Conservation (phyloP, 768 basidiomycete species). For the Lentinula lateritia region DNA sequence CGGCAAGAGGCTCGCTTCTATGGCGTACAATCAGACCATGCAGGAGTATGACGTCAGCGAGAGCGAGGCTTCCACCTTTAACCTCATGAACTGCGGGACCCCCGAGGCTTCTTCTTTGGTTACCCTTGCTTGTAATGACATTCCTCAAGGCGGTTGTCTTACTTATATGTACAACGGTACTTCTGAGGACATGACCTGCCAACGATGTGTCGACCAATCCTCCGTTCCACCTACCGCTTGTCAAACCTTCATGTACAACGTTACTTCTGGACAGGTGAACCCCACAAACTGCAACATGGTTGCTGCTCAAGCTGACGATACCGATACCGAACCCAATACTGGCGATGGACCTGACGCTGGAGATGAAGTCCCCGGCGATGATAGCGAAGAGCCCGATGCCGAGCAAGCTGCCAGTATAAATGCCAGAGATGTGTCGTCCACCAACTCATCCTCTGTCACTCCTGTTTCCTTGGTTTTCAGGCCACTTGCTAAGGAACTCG, state of each 20-base stretch:
- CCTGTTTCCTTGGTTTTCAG: background rate
- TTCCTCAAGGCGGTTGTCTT: background rate
- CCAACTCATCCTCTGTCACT: background rate
- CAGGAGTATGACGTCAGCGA: background rate
- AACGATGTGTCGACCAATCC: background rate
- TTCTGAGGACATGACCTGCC: background rate
- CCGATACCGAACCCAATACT: background rate
- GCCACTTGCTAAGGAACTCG: background rate
- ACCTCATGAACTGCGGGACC: background rate
- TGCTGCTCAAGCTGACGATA: background rate
- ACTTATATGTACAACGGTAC: background rate
- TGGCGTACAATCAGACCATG: background rate
- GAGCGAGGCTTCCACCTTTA: background rate
- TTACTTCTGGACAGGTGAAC: background rate
- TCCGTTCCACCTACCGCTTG: background rate
- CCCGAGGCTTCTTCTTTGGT: background rate
- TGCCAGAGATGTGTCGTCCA: background rate
- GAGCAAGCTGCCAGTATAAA: background rate
- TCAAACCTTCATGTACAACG: conserved; percentile 1
- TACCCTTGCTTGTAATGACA: background rate
- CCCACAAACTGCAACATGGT: background rate
- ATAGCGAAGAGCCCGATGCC: background rate
- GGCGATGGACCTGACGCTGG: background rate
- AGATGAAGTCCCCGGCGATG: background rate
- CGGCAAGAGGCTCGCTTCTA: background rate